Evolutionary conservation across 495 filamentous ascomycete genomes (phyloP), one percentile per base, ranked within the genome.

Genomic region (Penicillium egyptiacum): DNA sequence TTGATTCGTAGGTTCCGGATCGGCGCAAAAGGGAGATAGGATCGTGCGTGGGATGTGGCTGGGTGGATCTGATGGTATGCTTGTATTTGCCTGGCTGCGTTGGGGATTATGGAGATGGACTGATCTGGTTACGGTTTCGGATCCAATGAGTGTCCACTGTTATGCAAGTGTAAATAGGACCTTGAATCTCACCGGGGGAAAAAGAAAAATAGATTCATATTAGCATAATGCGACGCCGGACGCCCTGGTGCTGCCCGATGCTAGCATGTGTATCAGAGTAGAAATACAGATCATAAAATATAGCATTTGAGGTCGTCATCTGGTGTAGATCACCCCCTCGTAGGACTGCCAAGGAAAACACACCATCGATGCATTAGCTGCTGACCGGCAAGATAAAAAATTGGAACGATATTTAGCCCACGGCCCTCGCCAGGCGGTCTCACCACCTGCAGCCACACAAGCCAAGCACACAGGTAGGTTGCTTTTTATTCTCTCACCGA

Each of bases 241-340:
- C 59, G 54, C 59, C 64, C 55, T 19, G 54, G 59, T 55, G 45
- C 56, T 62, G 53, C 64, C 33, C 37, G 51, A 62, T 60, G 52
- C 58, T 53, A 55, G 61, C 57, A 63, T 64, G 61, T 62, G 59
- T 67, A 67, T 65, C 46, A 64, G 57, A 43, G 53, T 58, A 57
- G 55, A 58, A 60, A 57, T 58, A 60, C 39, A 64, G 42, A 37
- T 44, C 41, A 52, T 54, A 55, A 55, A 33, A 51, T 25, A 42
- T 56, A 47, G 48, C 52, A 61, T 58, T 45, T 30, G 53, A 64
- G 55, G 52, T 53, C 48, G 20, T 49, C 31, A 40, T 35, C 20
- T 30, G n/a, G 41, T 45, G 45, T 51, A 64, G 17, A 48, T 61
- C 35, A n/a, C 28, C 37, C 23, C 23, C 22, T 31, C 37, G 19